phyloP scores from a whole-genome alignment of 1,284 basidiomycete genomes.

The Cryptococcus sp. region DNA sequence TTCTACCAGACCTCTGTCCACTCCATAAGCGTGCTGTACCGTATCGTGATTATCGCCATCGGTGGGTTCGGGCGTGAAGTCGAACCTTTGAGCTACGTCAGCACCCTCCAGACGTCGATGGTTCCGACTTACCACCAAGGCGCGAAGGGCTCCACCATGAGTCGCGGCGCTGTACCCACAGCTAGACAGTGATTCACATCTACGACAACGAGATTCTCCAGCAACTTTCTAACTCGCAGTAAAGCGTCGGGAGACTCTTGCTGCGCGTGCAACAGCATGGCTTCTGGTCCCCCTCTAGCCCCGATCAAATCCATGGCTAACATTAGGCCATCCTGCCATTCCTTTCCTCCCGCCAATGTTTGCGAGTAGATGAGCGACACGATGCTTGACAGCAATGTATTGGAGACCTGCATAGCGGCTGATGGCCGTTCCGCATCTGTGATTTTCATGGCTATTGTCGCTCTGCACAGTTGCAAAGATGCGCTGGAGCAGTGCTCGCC shows the following conservation, averaged over 20 bases:
- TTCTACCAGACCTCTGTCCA: slow-evolving; percentile 22
- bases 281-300: slow-evolving; percentile 14
- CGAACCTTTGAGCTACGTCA: slow-evolving; percentile 15
- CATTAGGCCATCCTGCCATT: slow-evolving; percentile 18
- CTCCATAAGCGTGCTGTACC: slow-evolving; percentile 16
- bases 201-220: slow-evolving; percentile 21
- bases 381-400: slow-evolving; percentile 17
- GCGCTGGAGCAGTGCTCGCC: slow-evolving; percentile 11
- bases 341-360: slow-evolving; percentile 6
- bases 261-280: slow-evolving; percentile 14
- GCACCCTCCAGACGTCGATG: background rate
- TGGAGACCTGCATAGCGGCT: slow-evolving; percentile 2
- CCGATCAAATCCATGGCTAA: slow-evolving; percentile 10
- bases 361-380: slow-evolving; percentile 21
- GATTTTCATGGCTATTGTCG: slow-evolving; percentile 7
- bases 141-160: slow-evolving; percentile 22
- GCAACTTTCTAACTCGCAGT: slow-evolving; percentile 8
- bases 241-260: background rate
- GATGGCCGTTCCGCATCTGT: background rate
- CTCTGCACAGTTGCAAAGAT: slow-evolving; percentile 10
- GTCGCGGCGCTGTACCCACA: slow-evolving; percentile 11
- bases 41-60: slow-evolving; percentile 7
- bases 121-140: slow-evolving; percentile 24
- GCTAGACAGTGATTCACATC: slow-evolving; percentile 24
- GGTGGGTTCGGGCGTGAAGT: slow-evolving; percentile 7